Conservation (phyloP, 106 monocot genomes). For the Apostasia ramifera region DNA sequence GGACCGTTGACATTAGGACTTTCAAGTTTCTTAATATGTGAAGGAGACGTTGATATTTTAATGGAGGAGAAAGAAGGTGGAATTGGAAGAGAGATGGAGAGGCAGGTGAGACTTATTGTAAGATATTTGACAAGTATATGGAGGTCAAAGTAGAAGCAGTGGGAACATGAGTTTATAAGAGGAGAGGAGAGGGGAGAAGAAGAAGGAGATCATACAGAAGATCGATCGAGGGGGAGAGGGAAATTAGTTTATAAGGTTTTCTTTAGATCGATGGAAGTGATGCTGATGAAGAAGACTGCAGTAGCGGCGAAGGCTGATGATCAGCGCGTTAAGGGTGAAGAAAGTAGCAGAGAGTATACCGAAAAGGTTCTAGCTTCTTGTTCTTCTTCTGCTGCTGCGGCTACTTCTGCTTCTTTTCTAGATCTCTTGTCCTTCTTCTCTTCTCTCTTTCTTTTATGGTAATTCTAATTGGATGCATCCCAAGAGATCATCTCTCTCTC, state of each 20-base stretch:
- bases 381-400: too few species aligned
- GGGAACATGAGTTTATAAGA: background rate
- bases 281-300: background rate
- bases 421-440: too few species aligned
- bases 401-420: too few species aligned
- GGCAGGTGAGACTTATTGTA: background rate
- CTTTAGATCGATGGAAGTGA: background rate
- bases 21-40: background rate
- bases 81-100: background rate
- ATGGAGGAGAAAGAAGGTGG: background rate
- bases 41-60: background rate
- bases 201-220: background rate
- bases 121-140: background rate
- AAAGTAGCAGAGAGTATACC: background rate
- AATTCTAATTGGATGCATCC: too few species aligned
- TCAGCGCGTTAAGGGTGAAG: background rate
- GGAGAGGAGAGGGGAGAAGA: background rate
- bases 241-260: too few species aligned
- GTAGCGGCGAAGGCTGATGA: background rate
- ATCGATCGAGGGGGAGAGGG: background rate
- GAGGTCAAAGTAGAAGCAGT: background rate
- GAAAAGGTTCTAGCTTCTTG: background rate
- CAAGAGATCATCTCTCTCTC: too few species aligned
- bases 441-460: too few species aligned
- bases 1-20: background rate